Base-by-base conservation (phyloP, 2,329 filamentous ascomycete genomes). In the Monosporascus cannonballus region DNA sequence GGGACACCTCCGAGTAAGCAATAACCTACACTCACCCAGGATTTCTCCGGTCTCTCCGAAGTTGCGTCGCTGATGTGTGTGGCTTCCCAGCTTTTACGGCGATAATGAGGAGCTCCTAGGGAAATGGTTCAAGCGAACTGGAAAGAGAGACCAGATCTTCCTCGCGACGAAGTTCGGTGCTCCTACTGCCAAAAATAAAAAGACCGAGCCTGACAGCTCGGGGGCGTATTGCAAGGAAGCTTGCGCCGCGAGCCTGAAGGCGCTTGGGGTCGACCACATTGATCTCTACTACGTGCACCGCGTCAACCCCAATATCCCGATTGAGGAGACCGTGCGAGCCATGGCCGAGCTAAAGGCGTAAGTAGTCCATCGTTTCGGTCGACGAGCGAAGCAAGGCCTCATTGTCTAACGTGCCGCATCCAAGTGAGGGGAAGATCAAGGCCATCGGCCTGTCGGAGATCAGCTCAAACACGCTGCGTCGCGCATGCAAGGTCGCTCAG, bases 281-380 rank as follows among this genome's bases (percentile, higher is more conserved):
- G 79, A 82, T 57, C 69, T 82, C 24, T 71, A 76, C 59, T 79
- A 80, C 61, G 70, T 75, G 42, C 77, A 81, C 61, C 72, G 78
- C 5, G 60, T 78, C n/a, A 75, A 79, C 54, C 67, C 69, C 3
- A 63, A 66, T 36, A 74, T 71, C 6, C 74, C 75, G 1, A 64
- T 73, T n/a, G 73, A 76, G 62, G 69, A 76, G 56, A 79, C 72
- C 2, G 74, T 80, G 67, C 65, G 66, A 44, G 74, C 71, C 6
- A 60, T 80, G 55, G 72, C 70, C 44, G 71, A 77, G 61, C 66
- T 81, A 36, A 67, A 71, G 58, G 56, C 62, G 67, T 71, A 49
- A 47, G 67, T 62, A 8, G 11, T 9, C 18, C 15, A 37, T 4
- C 9, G 1, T 24, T 25, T 25, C 4, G 9, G 8, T 30, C 3